Conservation (phyloP, 1,284 basidiomycete genomes). For the Marasmius tenuissimus region DNA sequence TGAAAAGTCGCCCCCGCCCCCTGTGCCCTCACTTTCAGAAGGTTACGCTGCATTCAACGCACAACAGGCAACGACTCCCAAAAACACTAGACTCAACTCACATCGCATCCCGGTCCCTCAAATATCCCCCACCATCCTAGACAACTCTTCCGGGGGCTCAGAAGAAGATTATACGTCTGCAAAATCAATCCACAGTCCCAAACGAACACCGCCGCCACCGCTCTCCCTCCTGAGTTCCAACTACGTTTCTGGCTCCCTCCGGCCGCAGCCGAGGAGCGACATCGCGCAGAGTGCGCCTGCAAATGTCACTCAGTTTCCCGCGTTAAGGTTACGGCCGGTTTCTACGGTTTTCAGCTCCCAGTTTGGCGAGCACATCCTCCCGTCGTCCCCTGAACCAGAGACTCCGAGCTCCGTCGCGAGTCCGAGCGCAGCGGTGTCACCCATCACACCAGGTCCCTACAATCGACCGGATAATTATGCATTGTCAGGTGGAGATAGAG, state of each 20-base stretch:
- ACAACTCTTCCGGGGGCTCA: background rate
- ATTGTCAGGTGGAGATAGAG: conserved; percentile 30
- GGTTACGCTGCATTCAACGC: conserved; percentile 32
- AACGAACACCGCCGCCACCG: conserved; percentile 37
- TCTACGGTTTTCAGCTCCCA: conserved; percentile 74
- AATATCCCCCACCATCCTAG: conserved; percentile 25
- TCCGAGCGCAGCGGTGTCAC: conserved; percentile 46
- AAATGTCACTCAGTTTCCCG: conserved; percentile 57
- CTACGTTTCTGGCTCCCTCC: conserved; percentile 15
- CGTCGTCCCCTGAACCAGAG: conserved; percentile 41
- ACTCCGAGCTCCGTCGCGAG: conserved; percentile 46
- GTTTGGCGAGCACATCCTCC: conserved; percentile 62
- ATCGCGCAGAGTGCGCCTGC: conserved; percentile 64
- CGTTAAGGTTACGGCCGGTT: conserved; percentile 70
- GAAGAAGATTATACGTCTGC: conserved; percentile 4
- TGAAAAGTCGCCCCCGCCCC: conserved; percentile 46
- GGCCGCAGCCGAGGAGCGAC: conserved; percentile 10
- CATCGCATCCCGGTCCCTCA: conserved; percentile 48
- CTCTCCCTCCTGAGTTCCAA: conserved; percentile 40
- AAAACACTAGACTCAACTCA: conserved; percentile 25
- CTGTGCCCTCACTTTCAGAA: conserved; percentile 51
- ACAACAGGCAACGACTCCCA: conserved; percentile 23
- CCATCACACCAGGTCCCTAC: conserved; percentile 49
- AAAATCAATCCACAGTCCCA: conserved; percentile 24
- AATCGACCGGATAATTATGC: conserved; percentile 24